phyloP scores from a whole-genome alignment of 208 protist species.

The Wallacemonas sp. region DNA sequence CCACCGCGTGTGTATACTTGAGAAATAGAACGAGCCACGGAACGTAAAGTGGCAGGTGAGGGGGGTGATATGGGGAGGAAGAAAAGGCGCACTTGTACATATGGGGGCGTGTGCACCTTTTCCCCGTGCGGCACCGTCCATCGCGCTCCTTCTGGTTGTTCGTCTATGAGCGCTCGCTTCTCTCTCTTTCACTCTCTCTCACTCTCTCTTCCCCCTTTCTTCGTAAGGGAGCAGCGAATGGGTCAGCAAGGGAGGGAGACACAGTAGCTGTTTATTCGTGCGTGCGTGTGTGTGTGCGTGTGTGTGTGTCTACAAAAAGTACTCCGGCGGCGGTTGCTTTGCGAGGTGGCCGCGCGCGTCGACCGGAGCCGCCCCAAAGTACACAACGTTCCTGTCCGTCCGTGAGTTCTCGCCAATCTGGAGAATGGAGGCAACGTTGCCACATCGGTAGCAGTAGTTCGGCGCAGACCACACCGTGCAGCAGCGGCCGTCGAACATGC shows the following conservation, averaged over 20 bases:
- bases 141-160: too few species aligned
- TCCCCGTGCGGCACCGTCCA: too few species aligned
- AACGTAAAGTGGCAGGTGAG: too few species aligned
- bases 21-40: conserved; percentile 10
- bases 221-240: too few species aligned
- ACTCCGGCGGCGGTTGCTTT: conserved; percentile 89
- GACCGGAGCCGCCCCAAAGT: conserved; percentile 74
- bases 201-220: too few species aligned
- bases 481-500: conserved; percentile 92
- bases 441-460: conserved; percentile 96
- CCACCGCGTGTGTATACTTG: too few species aligned
- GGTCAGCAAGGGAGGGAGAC: too few species aligned
- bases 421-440: conserved; percentile 94
- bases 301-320: conserved; percentile 65
- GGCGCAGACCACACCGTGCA: conserved; percentile 96
- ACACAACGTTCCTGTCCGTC: conserved; percentile 71
- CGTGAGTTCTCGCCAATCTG: conserved; percentile 86
- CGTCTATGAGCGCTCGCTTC: too few species aligned
- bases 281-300: neutral
- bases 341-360: conserved; percentile 81
- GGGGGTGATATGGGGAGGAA: too few species aligned
- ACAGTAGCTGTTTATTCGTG: neutral
- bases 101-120: too few species aligned
- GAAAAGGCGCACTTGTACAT: too few species aligned
- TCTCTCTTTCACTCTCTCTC: too few species aligned